Percentiles rank a stretch among this genome's conserved stretches.
phyloP scores from a whole-genome alignment of 2,329 filamentous ascomycete species.

The Ceratocystis albifundus region DNA sequence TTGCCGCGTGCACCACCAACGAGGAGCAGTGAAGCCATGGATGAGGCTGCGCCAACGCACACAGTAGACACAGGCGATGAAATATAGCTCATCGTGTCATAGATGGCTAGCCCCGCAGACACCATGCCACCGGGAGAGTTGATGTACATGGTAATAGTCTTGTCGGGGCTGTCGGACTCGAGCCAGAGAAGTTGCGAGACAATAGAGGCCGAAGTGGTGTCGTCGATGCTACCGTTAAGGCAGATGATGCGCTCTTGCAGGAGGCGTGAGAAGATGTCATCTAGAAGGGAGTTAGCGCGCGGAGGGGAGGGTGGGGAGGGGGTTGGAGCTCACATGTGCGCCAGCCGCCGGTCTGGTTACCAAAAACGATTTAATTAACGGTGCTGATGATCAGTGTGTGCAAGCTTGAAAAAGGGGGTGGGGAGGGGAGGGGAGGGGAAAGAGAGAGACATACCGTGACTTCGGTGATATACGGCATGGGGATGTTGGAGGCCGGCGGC shows the following conservation, averaged over 20 bases:
- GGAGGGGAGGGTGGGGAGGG: background rate
- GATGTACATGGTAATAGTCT: slow-evolving; percentile 95
- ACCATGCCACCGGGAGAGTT: slow-evolving; percentile 92
- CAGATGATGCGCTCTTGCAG: slow-evolving; percentile 85
- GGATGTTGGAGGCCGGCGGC: slow-evolving; percentile 35
- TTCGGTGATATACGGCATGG: slow-evolving; percentile 49
- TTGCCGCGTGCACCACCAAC: slow-evolving; percentile 77
- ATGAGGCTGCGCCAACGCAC: slow-evolving; percentile 86
- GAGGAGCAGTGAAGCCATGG: slow-evolving; percentile 84
- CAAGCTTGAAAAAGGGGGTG: background rate
- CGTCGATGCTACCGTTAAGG: slow-evolving; percentile 83
- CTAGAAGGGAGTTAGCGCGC: slow-evolving; percentile 14
- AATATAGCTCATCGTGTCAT: slow-evolving; percentile 98
- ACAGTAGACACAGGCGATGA: slow-evolving; percentile 86
- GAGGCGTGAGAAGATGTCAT: slow-evolving; percentile 68
- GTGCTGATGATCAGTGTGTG: slow-evolving; percentile 22
- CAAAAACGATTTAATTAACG: slow-evolving; percentile 25
- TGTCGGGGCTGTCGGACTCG: slow-evolving; percentile 89
- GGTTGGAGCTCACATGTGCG: slow-evolving; percentile 53
- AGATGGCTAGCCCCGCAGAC: slow-evolving; percentile 71
- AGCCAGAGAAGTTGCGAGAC: slow-evolving; percentile 95
- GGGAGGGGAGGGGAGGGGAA: too few species aligned
- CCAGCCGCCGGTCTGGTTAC: slow-evolving; percentile 57
- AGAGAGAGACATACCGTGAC: slow-evolving; percentile 39
- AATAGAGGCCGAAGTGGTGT: slow-evolving; percentile 80